Evolutionary conservation across 306 rosid species (phyloP), one percentile per base, ranked within the genome.

Genomic region (Trifolium dubium): DNA sequence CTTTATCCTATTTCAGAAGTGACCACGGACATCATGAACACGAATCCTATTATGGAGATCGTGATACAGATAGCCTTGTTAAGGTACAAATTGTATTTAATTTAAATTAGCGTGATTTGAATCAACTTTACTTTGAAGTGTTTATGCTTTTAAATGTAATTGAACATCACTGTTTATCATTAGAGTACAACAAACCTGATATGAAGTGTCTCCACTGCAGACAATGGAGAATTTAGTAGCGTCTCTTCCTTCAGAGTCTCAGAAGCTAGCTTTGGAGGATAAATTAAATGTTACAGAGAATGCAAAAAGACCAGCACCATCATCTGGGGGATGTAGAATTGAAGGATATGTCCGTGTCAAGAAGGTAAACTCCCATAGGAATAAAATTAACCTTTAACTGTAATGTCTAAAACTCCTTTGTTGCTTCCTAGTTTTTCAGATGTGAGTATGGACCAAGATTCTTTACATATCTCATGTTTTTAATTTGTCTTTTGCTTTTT

Each of bases 321-420:
- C 83, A 63, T 28, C 97, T 12, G 96, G 96, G 77, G 99, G 99
- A 13, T 95, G 99, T 82, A 86, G 96, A 79, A 81, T 95, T 68
- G 99, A 92, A 74, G 99, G 99, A 78, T 81, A 88, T 69, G 98
- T 95, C 77, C 98, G 93, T 49, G 97, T 95, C 69, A 95, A 95
- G 86, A 95, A 95, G 96, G 99, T 92, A 81, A 54, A 67, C 54
- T 44, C 28, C 66, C 30, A 50, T 6, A 54, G 13, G 54, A 71
- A 64, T 35, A 64, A 41, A 63, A 34, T 55, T 80, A 34, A 46
- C 29, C n/a, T 63, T 55, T 10, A 32, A 54, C 19, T 17, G 4
- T 41, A 32, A 51, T 32, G 69, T 18, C 55, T 37, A 17, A 23
- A 61, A 67, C 50, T 70, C 49, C 61, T 54, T 58, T 31, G 55